Evolutionary conservation across 2,329 filamentous ascomycete genomes (phyloP), one percentile per base, ranked within the genome.

Genomic region (Fusarium coffeatum): DNA sequence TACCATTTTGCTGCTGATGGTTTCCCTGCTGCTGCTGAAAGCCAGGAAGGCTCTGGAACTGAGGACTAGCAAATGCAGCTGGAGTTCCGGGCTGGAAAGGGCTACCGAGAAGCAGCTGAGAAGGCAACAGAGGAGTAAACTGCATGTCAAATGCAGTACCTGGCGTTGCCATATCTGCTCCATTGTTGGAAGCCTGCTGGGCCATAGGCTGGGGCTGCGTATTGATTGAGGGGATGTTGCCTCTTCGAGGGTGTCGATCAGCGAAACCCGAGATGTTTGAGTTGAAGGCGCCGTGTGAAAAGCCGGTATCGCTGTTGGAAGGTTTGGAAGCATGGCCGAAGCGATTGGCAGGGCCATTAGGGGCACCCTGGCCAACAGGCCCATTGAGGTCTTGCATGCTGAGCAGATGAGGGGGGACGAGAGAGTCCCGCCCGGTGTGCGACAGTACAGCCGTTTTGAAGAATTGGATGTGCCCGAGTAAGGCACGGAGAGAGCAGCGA

Each of bases 71-170:
- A 81, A 98, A 98, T 40, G 93, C 91, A 34, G 92, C 93, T 6
- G 95, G 95, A 8, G 93, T 97, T 43, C 94, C 96, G 16, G 96
- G 94, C 82, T 98, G 96, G 83, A 98, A 98, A 20, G 96, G 96
- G 81, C 94, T 98, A 49, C 96, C 96, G 53, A 98, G 91, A 27
- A 99, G 89, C 74, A 99, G 86, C 82, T 98, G 93, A 34, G 95
- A 98, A 37, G 96, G 96, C 40, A 99, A 89, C 72, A 99, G 87
- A 71, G 96, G 95, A 13, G 96, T 98, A 82, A 98, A 98, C 83
- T 98, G 96, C 95, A 98, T 98, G 78, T 98, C 96, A 78, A 94
- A 97, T 45, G 88, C 93, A 55, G 93, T 95, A 45, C 92, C 94
- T 18, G 96, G 94, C 25, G 92, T 95, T 72, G 92, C 86, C 88